phyloP scores from a whole-genome alignment of 164 flowering plant species.

The Chimonanthus praecox region DNA sequence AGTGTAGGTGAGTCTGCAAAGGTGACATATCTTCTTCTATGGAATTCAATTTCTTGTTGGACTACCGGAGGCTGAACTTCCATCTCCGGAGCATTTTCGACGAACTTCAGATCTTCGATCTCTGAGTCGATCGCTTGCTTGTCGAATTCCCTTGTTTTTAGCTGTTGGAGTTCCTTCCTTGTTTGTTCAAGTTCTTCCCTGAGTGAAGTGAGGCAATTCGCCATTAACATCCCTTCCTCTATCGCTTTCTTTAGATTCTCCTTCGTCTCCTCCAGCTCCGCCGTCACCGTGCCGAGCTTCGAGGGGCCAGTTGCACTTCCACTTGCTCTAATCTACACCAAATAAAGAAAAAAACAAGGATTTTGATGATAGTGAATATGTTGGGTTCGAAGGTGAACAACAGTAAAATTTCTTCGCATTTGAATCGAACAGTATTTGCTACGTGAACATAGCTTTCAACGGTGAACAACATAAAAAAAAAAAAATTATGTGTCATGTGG shows the following conservation, averaged over 20 bases:
- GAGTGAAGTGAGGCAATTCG: constrained; percentile 43
- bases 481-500: no score
- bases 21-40: constrained; percentile 61
- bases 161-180: constrained; percentile 50
- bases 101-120: constrained; percentile 47
- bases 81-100: constrained; percentile 28
- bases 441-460: no score
- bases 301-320: constrained; percentile 24
- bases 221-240: constrained; percentile 56
- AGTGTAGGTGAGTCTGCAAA: constrained; percentile 60
- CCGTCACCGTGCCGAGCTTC: constrained; percentile 27
- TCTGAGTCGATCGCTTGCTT: constrained; percentile 30
- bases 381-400: no score
- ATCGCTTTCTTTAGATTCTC: constrained; percentile 59
- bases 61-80: constrained; percentile 13
- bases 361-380: no score
- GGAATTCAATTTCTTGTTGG: constrained; percentile 25
- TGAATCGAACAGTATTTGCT: no score
- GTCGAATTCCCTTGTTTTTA: constrained; percentile 37
- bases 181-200: constrained; percentile 65
- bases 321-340: constrained; percentile 16
- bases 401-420: no score
- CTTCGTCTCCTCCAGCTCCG: constrained; percentile 78
- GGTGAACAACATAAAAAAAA: no score
- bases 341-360: background rate